Percentiles rank a stretch among this genome's conserved stretches.
Evolutionary conservation across 768 basidiomycete genomes (phyloP).

Genomic region (Lactarius pseudohatsudake): DNA sequence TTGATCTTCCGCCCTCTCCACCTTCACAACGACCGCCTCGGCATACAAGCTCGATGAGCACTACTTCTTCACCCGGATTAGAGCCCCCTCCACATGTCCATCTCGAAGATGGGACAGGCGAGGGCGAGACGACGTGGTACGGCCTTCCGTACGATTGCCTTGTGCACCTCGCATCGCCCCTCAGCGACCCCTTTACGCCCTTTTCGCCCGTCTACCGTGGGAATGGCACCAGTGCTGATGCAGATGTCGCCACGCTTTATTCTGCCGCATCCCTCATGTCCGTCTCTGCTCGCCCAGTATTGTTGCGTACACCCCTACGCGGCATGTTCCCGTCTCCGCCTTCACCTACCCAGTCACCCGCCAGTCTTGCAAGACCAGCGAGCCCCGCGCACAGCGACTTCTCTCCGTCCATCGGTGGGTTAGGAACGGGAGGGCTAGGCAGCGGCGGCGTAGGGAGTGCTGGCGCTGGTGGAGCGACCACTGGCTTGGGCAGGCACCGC

Average conservation of each 20-base stretch:
- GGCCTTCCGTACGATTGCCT: constrained; percentile 73
- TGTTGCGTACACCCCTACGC: constrained; percentile 38
- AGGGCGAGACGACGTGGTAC: constrained; percentile 44
- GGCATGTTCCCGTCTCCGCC: constrained; percentile 35
- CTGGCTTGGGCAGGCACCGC: constrained; percentile 42
- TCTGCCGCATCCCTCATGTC: constrained; percentile 82
- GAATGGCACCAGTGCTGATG: constrained; percentile 49
- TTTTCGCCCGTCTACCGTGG: constrained; percentile 43
- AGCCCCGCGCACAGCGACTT: constrained; percentile 34
- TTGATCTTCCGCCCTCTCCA: constrained; percentile 25
- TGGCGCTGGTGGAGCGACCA: constrained; percentile 31
- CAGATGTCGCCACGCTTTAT: constrained; percentile 83
- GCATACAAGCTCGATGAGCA: constrained; percentile 31
- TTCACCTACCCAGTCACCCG: constrained; percentile 30
- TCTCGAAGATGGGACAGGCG: constrained; percentile 24
- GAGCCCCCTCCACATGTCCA: constrained; percentile 17
- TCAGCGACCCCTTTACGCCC: constrained; percentile 47
- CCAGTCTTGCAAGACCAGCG: constrained; percentile 34
- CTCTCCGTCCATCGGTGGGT: constrained; percentile 19
- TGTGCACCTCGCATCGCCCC: constrained; percentile 65
- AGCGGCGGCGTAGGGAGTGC: neutral
- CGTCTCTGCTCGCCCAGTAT: constrained; percentile 45
- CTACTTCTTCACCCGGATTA: neutral
- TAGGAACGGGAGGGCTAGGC: neutral
- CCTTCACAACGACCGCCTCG: constrained; percentile 30